Conservation (phyloP, 495 filamentous ascomycete genomes). For the Podospora fimiseda region DNA sequence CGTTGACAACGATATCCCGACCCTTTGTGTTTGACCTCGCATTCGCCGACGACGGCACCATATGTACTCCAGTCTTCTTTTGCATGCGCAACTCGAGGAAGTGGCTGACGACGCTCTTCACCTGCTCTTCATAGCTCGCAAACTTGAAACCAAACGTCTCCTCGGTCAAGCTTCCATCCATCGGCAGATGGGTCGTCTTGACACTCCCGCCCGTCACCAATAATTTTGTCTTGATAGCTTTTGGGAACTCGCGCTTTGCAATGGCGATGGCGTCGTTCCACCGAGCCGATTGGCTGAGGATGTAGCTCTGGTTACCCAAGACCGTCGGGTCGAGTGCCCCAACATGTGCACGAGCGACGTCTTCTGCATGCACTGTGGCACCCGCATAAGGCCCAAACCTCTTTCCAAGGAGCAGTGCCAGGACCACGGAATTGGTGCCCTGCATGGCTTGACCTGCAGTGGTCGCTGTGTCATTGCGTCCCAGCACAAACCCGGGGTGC, state of each 20-base stretch:
- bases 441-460: slow-evolving; percentile 26
- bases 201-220: slow-evolving; percentile 35
- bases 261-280: slow-evolving; percentile 44
- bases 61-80: slow-evolving; percentile 8
- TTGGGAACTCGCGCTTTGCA: slow-evolving; percentile 33
- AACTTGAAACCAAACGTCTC: slow-evolving; percentile 43
- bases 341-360: slow-evolving; percentile 41
- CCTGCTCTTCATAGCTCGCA: slow-evolving; percentile 40
- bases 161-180: slow-evolving; percentile 40
- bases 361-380: slow-evolving; percentile 36
- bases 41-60: neutral
- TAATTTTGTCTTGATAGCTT: slow-evolving; percentile 32
- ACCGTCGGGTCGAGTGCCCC: slow-evolving; percentile 33
- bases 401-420: slow-evolving; percentile 32
- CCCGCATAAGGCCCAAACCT: slow-evolving; percentile 25
- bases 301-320: slow-evolving; percentile 34
- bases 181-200: slow-evolving; percentile 28
- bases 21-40: neutral
- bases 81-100: slow-evolving; percentile 25
- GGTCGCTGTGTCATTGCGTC: slow-evolving; percentile 36
- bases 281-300: slow-evolving; percentile 24
- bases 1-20: slow-evolving; percentile 11
- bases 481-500: slow-evolving; percentile 40
- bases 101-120: slow-evolving; percentile 35
- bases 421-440: slow-evolving; percentile 31